Evolutionary conservation across 139 green algal species (phyloP).

Genomic region (Chlorella vulgaris): DNA sequence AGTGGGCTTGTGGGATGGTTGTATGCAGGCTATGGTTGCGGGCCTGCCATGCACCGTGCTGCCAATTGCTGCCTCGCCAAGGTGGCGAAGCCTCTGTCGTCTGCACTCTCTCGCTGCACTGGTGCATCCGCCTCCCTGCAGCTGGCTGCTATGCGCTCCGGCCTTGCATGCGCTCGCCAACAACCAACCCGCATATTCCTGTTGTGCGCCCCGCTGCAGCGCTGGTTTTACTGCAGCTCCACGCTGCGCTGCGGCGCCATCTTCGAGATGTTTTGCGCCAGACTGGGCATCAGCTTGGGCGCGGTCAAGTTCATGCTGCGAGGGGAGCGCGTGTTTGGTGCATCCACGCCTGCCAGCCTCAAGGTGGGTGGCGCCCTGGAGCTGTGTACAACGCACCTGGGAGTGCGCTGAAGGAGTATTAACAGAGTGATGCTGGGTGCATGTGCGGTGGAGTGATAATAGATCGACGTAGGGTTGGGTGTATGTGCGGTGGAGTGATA

Average conservation of each 20-base stretch:
- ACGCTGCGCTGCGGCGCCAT: neutral
- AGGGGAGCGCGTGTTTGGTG: constrained; percentile 26
- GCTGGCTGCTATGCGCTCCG: too few species aligned
- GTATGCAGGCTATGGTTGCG: neutral
- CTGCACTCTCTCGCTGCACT: too few species aligned
- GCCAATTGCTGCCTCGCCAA: neutral
- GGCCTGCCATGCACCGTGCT: neutral
- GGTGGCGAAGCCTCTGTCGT: too few species aligned
- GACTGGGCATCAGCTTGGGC: constrained; percentile 23
- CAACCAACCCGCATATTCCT: too few species aligned
- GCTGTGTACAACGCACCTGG: too few species aligned
- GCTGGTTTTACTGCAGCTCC: constrained; percentile 20
- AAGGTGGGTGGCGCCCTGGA: neutral
- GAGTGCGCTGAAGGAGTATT: too few species aligned
- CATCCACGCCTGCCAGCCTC: neutral
- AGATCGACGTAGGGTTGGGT: too few species aligned
- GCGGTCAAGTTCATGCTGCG: constrained; percentile 30
- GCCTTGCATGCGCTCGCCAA: too few species aligned
- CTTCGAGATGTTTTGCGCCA: constrained; percentile 32
- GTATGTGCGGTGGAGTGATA: too few species aligned
- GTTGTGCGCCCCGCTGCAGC: constrained; percentile 14
- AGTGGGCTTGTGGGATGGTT: neutral
- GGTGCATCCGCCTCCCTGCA: too few species aligned
- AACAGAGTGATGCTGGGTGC: too few species aligned
- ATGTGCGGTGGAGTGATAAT: too few species aligned